These are phyloP conservation scores for Auxenochlorella pyrenoidosa DNA, from an alignment of 139 green algal genomes.

Conservation along the genomic window DNA sequence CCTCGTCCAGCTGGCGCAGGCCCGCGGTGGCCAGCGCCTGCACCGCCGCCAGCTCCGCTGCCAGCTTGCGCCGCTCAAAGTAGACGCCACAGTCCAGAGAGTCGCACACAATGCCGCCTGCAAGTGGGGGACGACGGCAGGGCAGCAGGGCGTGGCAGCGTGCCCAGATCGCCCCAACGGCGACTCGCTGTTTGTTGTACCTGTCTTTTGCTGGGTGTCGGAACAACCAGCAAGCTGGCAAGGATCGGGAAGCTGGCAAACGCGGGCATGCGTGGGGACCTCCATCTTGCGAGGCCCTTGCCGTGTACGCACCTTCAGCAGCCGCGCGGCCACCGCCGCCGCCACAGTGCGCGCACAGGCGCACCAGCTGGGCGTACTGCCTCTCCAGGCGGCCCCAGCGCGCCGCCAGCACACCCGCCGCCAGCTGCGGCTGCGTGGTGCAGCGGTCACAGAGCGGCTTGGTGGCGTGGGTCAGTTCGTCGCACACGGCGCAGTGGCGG, in stretches of 20 bases:
- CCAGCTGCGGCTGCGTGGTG: constrained; percentile 57
- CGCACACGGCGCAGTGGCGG: constrained; percentile 92
- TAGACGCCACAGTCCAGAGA: constrained; percentile 93
- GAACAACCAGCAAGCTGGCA: no score
- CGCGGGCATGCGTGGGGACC: neutral
- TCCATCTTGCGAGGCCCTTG: no score
- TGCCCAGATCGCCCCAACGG: no score
- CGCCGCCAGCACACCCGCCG: constrained; percentile 60
- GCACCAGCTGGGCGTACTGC: constrained; percentile 72
- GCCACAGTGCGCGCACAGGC: constrained; percentile 83
- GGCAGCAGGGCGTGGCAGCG: no score
- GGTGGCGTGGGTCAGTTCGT: constrained; percentile 75
- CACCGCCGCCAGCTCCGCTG: constrained; percentile 59
- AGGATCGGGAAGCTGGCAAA: neutral
- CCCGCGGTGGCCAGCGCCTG: constrained; percentile 55
- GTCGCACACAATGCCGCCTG: constrained; percentile 81
- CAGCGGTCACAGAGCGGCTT: constrained; percentile 79
- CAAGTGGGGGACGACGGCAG: neutral
- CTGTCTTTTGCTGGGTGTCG: no score
- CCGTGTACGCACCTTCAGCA: neutral
- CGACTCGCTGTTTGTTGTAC: no score
- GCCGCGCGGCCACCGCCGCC: constrained; percentile 61
- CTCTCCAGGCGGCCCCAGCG: constrained; percentile 62
- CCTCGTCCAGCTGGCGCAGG: constrained; percentile 41
- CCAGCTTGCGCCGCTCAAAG: constrained; percentile 88